These are phyloP conservation scores for Teunomyces barrocoloradensis DNA, from an alignment of 805 yeast species.

Conservation along the genomic window DNA sequence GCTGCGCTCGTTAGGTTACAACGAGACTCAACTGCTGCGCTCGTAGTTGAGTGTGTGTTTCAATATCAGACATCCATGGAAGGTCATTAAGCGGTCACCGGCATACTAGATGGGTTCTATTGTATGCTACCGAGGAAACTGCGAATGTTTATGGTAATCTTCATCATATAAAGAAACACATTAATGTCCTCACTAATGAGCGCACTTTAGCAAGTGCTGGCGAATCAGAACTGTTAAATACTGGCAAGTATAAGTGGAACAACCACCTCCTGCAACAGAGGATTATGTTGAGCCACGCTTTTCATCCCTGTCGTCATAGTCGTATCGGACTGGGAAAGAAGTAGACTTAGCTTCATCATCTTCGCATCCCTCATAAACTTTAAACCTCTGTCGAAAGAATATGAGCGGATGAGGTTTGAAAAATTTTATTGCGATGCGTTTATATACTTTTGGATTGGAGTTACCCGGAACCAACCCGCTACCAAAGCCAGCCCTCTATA, in stretches of 20 bases:
- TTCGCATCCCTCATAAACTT: conserved; percentile 16
- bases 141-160: conserved; percentile 81
- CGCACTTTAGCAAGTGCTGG: conserved; percentile 4
- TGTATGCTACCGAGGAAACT: conserved; percentile 94
- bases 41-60: background rate
- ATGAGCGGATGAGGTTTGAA: background rate
- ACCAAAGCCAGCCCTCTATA: background rate
- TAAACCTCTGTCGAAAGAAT: conserved; percentile 1
- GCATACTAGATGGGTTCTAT: conserved; percentile 78
- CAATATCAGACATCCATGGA: conserved; percentile 88
- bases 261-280: conserved; percentile 39
- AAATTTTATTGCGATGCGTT: conserved; percentile 2
- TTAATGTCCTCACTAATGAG: conserved; percentile 7
- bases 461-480: conserved; percentile 4
- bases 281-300: conserved; percentile 40
- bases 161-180: conserved; percentile 55
- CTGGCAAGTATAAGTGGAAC: conserved; percentile 84
- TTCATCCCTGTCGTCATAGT: conserved; percentile 88
- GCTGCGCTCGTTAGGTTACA: too few relatives aligned
- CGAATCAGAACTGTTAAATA: conserved; percentile 64
- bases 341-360: conserved; percentile 55
- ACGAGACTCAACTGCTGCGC: too few relatives aligned
- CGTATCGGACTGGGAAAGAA: conserved; percentile 93
- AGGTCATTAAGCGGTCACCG: conserved; percentile 86
- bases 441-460: background rate